Evolutionary conservation across 169 alveolate genomes (phyloP), one percentile per base, ranked within the genome.

Genomic region (Toxoplasma gondii): DNA sequence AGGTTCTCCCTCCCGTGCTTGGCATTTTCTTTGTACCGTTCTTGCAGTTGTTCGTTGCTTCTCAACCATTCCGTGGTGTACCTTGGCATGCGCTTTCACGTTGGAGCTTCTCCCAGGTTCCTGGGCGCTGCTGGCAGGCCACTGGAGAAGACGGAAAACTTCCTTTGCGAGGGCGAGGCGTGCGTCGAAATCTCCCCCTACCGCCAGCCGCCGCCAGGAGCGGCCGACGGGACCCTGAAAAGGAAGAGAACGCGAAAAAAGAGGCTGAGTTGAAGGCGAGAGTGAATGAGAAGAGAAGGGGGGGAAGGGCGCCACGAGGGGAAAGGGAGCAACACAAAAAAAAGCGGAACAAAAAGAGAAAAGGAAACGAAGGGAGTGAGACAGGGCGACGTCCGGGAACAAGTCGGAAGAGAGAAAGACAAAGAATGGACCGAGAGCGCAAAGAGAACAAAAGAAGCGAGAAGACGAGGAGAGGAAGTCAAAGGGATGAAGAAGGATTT

Each of bases 151-250:
- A 41, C 94, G 88, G 80, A 91, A 91, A 1, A 91, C 24, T 45
- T 91, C 94, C 34, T 12, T 38, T 4, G 58, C 81, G 29, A 44
- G 36, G 0, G 49, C 54, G 12, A 91, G 43, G 24, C 94, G 69
- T 1, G 80, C 88, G 12, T 17, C 70, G n/a, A 91, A 53, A 34
- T 78, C 78, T 44, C 94, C 94, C 49, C 94, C 94, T 36, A 91
- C 94, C 38, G 74, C 22, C 45, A 91, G 78, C 38, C 94, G 69
- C 22, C 94, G 94, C 94, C 94, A 91, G 45, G n/a, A 17, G 1
- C 94, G 88, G 41, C 94, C 94, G 41, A 74, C 94, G 27, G 94
- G 90, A 41, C 94, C 94, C 94, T 91, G 81, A 7, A n/a, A 17
- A 9, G 34, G 34, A 34, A 88, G 22, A n/a, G 74, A 19, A 64